Evolutionary conservation across 371 early-diverging fungal genomes (phyloP).

Genomic region (Mucor indicus): DNA sequence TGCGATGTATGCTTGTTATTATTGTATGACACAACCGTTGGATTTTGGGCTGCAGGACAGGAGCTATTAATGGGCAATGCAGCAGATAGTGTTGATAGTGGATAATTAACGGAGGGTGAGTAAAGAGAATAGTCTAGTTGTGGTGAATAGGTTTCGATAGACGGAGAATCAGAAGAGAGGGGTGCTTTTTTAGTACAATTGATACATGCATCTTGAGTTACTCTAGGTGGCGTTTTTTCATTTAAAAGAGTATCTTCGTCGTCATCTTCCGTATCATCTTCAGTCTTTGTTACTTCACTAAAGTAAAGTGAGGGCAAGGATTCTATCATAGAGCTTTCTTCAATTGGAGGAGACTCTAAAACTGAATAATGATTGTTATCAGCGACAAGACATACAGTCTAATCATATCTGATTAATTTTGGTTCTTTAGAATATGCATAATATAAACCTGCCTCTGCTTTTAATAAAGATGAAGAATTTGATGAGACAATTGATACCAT

Average conservation of each 20-base stretch:
- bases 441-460: not conserved
- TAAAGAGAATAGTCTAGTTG: slow-evolving; percentile 8
- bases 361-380: slow-evolving; percentile 1
- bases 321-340: slow-evolving; percentile 1
- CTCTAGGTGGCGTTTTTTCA: not conserved
- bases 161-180: not conserved
- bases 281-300: too few species aligned
- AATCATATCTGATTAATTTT: too few species aligned
- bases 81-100: not conserved
- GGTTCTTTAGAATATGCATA: not conserved
- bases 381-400: too few species aligned
- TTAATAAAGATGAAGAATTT: not conserved
- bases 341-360: not conserved
- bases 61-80: not conserved
- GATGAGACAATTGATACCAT: slow-evolving; percentile 3
- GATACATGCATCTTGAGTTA: not conserved
- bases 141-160: slow-evolving; percentile 11
- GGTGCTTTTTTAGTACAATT: not conserved
- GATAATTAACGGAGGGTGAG: slow-evolving; percentile 2
- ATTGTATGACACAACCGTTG: too few species aligned
- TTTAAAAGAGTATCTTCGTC: slow-evolving; percentile 1
- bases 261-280: slow-evolving; percentile 2
- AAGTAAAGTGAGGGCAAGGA: not conserved
- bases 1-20: not conserved
- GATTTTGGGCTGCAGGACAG: slow-evolving; percentile 4